Percentiles rank a stretch among this genome's conserved stretches.
These are phyloP conservation scores for Solanum rostratum DNA, from an alignment of 257 asterid species.

Conservation along the genomic window DNA sequence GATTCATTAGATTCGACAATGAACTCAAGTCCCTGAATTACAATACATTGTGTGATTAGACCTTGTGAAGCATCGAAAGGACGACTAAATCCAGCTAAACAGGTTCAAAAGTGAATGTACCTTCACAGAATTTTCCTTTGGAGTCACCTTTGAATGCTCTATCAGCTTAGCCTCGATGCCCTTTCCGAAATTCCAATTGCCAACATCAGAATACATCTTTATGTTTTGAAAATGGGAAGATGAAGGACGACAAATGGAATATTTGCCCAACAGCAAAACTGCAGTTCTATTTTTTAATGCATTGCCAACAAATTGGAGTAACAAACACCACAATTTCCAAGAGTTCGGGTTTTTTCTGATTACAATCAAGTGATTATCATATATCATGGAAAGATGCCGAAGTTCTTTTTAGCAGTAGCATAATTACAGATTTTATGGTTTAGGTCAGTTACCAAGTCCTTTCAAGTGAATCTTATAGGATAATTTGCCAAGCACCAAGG, in stretches of 20 bases:
- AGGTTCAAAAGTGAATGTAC: conserved; percentile 11
- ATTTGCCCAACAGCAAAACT: background rate
- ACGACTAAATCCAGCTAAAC: background rate
- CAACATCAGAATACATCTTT: background rate
- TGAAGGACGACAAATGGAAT: background rate
- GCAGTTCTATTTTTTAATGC: background rate
- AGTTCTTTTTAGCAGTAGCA: background rate
- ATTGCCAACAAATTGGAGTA: background rate
- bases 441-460: background rate
- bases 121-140: conserved; percentile 26
- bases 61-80: background rate
- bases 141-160: conserved; percentile 28
- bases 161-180: conserved; percentile 47
- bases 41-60: background rate
- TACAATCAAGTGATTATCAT: background rate
- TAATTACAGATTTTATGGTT: background rate
- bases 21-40: conserved; percentile 59
- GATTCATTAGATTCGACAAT: conserved; percentile 37
- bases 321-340: background rate
- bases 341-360: background rate
- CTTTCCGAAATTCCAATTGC: conserved; percentile 17
- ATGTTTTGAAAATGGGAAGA: background rate
- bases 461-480: background rate
- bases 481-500: background rate
- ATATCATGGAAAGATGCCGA: background rate